Evolutionary conservation across 1,139 yeast species (phyloP), one percentile per base, ranked within the genome.

Genomic region (Yamadazyma mexicana): DNA sequence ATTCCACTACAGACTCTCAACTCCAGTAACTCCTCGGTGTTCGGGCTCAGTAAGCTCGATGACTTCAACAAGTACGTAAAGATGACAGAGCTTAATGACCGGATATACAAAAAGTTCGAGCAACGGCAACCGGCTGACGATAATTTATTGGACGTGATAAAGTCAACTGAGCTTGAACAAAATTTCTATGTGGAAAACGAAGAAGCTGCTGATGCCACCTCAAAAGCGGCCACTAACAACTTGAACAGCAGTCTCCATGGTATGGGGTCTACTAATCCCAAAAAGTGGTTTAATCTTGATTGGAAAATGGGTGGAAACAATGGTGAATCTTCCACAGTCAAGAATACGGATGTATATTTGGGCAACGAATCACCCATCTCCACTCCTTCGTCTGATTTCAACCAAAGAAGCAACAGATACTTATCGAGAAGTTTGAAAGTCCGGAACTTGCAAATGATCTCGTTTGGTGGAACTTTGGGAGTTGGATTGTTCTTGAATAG

Each of bases 391-490:
- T 44, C 50, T 4, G 25, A 39, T n/a, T 32, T 29, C 18, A 33
- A 35, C 20, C 38, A 30, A 20, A 22, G 32, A 14, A 33, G 40
- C 25, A 47, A 54, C 32, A 44, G 50, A 15, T 47, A 42, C 26
- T 38, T 52, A 30, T 73, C 81, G 47, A 67, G 95, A 42, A 78
- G 77, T 45, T 65, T 87, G 25, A 76, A 76, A 44, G 79, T 83
- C 9, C 66, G 94, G 23, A 95, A 87, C 57, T 64, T 87, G 17
- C 89, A 85, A 55, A 83, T 86, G 81, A 82, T 87, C 35, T 87
- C 95, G 0, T 69, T 88, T 32, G 92, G 94, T 2, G 94, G 92
- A 1, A 84, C 92, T 0, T 63, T 87, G 4, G 95, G 95, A 1
- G 91, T 87, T n/a, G 95, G 95, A 0, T 61, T 87, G 14, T 74